Conservation (phyloP, 2,329 filamentous ascomycete species). For the Parasarocladium wereldwijsianum region DNA sequence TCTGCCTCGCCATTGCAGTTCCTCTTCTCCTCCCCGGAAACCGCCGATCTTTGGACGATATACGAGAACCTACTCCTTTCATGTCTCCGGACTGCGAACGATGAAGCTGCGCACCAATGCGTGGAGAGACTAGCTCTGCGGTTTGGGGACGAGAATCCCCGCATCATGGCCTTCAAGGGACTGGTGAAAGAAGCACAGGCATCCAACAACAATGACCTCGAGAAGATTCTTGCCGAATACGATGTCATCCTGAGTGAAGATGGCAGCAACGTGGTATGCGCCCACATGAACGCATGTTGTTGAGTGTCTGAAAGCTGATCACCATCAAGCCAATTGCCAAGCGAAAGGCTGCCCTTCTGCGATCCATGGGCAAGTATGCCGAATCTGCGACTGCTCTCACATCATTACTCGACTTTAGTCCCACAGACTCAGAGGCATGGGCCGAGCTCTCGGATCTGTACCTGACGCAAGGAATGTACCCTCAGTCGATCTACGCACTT, state of each 20-base stretch:
- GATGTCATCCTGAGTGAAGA: constrained; percentile 59
- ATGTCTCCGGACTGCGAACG: constrained; percentile 73
- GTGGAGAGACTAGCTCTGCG: constrained; percentile 62
- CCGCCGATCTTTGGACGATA: constrained; percentile 65
- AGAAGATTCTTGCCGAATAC: constrained; percentile 61
- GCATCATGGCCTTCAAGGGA: constrained; percentile 69
- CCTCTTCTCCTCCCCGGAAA: constrained; percentile 47
- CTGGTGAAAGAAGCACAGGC: constrained; percentile 76
- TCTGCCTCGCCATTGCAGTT: constrained; percentile 38
- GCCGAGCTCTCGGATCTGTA: constrained; percentile 83
- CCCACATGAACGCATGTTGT: too few species aligned
- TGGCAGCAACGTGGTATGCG: constrained; percentile 62
- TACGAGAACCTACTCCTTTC: constrained; percentile 80
- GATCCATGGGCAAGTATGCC: constrained; percentile 50
- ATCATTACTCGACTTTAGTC: constrained; percentile 64
- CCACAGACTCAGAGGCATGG: constrained; percentile 89
- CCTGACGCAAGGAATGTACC: constrained; percentile 59
- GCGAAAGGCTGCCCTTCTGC: constrained; percentile 65
- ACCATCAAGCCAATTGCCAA: constrained; percentile 63
- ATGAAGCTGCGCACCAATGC: constrained; percentile 59
- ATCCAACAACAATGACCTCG: constrained; percentile 46
- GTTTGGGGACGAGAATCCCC: constrained; percentile 75
- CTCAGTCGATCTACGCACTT: constrained; percentile 73
- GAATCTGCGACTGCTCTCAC: constrained; percentile 66
- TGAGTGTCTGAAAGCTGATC: too few species aligned